Evolutionary conservation across 768 basidiomycete genomes (phyloP), one percentile per base, ranked within the genome.

Genomic region (Chalciporus pseudorubinellus): DNA sequence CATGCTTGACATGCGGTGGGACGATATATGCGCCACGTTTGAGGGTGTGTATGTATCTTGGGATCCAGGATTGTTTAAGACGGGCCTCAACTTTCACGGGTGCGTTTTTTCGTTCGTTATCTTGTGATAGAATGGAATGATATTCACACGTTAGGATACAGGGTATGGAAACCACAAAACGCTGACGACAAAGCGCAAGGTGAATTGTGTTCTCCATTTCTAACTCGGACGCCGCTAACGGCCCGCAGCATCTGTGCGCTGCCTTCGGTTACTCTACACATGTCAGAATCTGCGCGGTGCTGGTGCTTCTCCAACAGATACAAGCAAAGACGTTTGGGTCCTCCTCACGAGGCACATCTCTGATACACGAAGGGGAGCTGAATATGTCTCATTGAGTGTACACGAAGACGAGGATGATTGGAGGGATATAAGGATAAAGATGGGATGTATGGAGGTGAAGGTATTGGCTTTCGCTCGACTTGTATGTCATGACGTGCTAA

Each of bases 41-140:
- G 84, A 91, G 31, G 82, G 87, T 2, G 68, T 95, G 34, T 92
- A 93, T 68, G 64, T 89, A 31, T 95, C 88, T 63, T 98, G 95
- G 95, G 77, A 93, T 65, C 90, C 93, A 0, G 57, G 44, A 0
- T 72, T 80, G 3, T 88, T 91, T 70, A 56, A 71, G 3, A 68
- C 75, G 24, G 54, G 56, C 2, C 57, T 81, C 21, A 70, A 59
- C 14, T 81, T 90, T 54, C 92, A 95, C 52, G 86, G 87, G 92
- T 89, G 50, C 42, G 78, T 65, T 29, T 26, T 47, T 29, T 39
- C 14, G 7, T 24, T 24, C 12, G 12, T 22, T 41, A 7, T n/a
- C n/a, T n/a, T 3, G 26, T 47, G 6, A 18, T 12, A 24, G 28
- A 39, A 33, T 21, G 5, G 13, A n/a, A 16, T 14, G 8, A 28